Evolutionary conservation across 2,329 filamentous ascomycete genomes (phyloP), one percentile per base, ranked within the genome.

Genomic region (Diaporthe longicolla): DNA sequence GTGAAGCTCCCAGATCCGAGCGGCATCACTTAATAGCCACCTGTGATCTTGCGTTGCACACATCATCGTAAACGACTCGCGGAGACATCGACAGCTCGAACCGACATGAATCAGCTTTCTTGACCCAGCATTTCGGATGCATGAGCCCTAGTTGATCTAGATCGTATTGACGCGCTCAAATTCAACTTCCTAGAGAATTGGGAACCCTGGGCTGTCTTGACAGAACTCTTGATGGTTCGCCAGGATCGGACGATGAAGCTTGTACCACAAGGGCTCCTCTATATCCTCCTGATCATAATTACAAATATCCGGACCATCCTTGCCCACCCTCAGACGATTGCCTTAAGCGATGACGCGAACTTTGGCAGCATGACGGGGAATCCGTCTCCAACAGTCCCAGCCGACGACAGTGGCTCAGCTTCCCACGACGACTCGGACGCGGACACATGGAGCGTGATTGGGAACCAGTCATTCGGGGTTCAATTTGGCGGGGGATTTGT

Each of bases 401-500:
- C 48, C 24, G 26, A 63, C 57, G 48, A 40, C 45, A 32, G 55
- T 9, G 37, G 45, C 29, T 45, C 55, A n/a, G 37, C 43, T 24
- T 29, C 29, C 32, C 11, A 63, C 45, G 69, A 63, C 3, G 4
- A 37, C 24, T 17, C 58, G n/a, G 43, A 17, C 9, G 13, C 26
- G 35, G 15, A 2, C n/a, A 50, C 69, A 9, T 6, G 32, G 8
- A 4, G 15, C n/a, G 3, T 26, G 2, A 71, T 75, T 8, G 69
- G 72, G 11, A 48, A 32, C 50, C 69, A 74, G 29, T 58, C 74
- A 2, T 35, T 59, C n/a, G 70, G 72, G 17, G 59, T 74, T 1
- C 74, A 75, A 29, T 52, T 75, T 10, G 74, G 72, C 1, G 48
- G 72, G 15, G 74, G 74, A 4, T 75, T 75, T 19, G 52, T 75